These are phyloP conservation scores for Sisymbrium altissimum DNA, from an alignment of 345 rosid species.

Conservation along the genomic window DNA sequence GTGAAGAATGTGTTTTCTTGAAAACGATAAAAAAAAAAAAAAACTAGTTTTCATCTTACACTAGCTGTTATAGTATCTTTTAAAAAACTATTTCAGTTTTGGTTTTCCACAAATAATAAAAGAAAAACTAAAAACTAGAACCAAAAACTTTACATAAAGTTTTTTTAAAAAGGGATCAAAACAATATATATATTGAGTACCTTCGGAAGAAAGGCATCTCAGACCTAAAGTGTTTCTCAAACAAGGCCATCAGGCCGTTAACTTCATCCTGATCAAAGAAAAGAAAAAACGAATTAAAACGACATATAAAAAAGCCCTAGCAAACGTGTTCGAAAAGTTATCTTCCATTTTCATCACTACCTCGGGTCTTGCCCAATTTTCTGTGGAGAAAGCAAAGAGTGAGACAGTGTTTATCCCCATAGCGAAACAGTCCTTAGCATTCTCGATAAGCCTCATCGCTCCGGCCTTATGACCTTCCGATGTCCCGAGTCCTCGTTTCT, in stretches of 20 bases:
- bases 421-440: slow-evolving; percentile 40
- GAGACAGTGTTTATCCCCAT: slow-evolving; percentile 63
- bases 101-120: background rate
- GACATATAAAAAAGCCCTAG: background rate
- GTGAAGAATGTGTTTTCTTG: too few relatives aligned
- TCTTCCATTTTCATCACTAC: slow-evolving; percentile 20
- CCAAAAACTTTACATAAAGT: background rate
- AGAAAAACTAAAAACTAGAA: background rate
- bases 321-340: background rate
- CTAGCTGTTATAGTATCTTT: too few relatives aligned
- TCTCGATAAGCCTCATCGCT: slow-evolving; percentile 37
- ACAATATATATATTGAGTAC: slow-evolving; percentile 27
- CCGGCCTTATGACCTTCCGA: slow-evolving; percentile 65
- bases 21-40: too few relatives aligned
- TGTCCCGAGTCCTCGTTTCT: slow-evolving; percentile 44
- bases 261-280: slow-evolving; percentile 53
- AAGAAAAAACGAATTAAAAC: background rate
- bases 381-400: slow-evolving; percentile 68
- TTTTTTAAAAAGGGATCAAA: background rate
- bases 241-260: slow-evolving; percentile 57
- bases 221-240: slow-evolving; percentile 38
- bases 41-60: too few relatives aligned
- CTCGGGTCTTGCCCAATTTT: slow-evolving; percentile 74
- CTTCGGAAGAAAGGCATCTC: slow-evolving; percentile 44
- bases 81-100: background rate